Evolutionary conservation across 202 grass and related monocot species (phyloP).

Genomic region (Setaria italica): DNA sequence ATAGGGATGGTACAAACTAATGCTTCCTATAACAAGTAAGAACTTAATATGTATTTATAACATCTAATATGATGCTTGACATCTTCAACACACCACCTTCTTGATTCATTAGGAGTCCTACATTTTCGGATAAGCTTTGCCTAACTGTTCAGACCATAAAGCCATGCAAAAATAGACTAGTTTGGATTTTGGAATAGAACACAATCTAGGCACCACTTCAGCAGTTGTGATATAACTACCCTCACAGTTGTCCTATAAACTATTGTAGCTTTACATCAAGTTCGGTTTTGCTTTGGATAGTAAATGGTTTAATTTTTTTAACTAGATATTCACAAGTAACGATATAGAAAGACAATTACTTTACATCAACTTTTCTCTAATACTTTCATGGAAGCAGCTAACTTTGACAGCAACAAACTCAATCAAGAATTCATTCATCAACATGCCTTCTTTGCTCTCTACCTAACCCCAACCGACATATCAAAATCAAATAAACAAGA

Average conservation of each 20-base stretch:
- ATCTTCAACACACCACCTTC: background rate
- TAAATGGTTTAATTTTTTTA: background rate
- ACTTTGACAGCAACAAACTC: background rate
- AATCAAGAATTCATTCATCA: background rate
- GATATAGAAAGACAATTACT: background rate
- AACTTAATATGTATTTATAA: background rate
- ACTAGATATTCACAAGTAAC: background rate
- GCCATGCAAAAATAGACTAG: too few relatives aligned
- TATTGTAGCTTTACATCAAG: background rate
- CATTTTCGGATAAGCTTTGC: background rate
- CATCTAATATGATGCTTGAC: constrained; percentile 12
- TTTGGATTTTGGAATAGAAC: too few relatives aligned
- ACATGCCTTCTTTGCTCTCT: background rate
- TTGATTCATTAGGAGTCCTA: background rate
- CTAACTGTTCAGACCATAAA: background rate
- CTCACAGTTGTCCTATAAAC: background rate
- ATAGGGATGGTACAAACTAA: background rate
- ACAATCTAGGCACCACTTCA: background rate
- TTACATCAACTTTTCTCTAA: background rate
- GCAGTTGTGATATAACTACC: background rate
- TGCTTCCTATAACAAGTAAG: background rate
- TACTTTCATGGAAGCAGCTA: background rate
- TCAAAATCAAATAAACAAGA: background rate
- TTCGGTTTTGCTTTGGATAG: background rate
- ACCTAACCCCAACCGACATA: background rate